Evolutionary conservation across 805 yeast genomes (phyloP).

Genomic region (Helenozyma rhizophorensis): DNA sequence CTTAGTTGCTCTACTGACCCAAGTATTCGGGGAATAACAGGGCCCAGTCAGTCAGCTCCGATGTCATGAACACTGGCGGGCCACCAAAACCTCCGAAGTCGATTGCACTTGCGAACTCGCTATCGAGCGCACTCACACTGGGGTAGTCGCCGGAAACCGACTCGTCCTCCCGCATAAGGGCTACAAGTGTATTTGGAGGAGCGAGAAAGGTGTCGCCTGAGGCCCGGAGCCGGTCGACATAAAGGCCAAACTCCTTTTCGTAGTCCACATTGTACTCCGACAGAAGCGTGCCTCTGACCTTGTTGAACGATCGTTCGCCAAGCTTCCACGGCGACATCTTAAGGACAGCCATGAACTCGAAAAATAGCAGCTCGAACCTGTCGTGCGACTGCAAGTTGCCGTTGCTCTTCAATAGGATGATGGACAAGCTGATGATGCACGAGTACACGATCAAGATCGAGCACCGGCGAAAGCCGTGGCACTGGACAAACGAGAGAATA

Average conservation of each 20-base stretch:
- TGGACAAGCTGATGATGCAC: conserved; percentile 8
- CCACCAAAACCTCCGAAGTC: conserved; percentile 7
- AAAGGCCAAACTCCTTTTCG: conserved; percentile 1
- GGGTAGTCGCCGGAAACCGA: no score
- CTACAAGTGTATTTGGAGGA: no score
- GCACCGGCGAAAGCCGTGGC: conserved; percentile 8
- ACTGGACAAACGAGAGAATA: conserved; percentile 5
- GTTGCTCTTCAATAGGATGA: conserved; percentile 2
- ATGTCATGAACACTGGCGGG: conserved; percentile 7
- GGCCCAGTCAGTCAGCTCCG: conserved; percentile 6
- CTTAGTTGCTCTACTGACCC: no score
- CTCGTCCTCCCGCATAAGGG: no score
- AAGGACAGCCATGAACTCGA: conserved; percentile 11
- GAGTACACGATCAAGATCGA: conserved; percentile 11
- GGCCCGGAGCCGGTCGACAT: background rate
- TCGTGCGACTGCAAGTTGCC: background rate
- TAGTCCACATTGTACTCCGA: conserved; percentile 3
- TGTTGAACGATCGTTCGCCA: conserved; percentile 7
- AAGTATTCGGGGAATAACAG: conserved; percentile 7
- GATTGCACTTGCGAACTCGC: background rate
- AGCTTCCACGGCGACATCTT: conserved; percentile 9
- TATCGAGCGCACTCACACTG: background rate
- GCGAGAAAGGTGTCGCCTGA: no score
- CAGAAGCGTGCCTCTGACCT: conserved; percentile 5
- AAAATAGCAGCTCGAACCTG: conserved; percentile 1